Conservation (phyloP, 352 stramenopile species). For the Stramenopiles sp. region DNA sequence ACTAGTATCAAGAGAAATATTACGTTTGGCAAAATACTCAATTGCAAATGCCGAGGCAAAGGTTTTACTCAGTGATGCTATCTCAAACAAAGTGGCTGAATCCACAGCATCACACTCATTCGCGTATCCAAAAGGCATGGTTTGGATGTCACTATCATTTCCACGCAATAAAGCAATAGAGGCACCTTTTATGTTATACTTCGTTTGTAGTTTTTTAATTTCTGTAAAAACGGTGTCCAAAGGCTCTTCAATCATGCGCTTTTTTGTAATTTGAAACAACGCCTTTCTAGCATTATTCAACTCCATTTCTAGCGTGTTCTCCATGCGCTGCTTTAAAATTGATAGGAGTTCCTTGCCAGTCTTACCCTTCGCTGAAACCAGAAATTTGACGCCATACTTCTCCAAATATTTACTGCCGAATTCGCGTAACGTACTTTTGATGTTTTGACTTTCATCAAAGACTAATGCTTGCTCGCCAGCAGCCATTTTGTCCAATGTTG, state of each 20-base stretch:
- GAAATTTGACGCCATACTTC: background rate
- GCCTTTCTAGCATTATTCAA: background rate
- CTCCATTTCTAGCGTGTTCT: background rate
- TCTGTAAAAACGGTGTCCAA: background rate
- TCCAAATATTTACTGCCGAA: background rate
- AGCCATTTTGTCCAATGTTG: background rate
- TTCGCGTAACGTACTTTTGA: background rate
- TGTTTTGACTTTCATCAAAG: background rate
- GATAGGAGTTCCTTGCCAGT: background rate
- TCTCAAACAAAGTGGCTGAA: conserved; percentile 20
- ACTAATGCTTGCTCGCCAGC: background rate
- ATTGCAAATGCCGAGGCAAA: conserved; percentile 23
- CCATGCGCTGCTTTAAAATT: background rate
- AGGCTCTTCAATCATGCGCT: background rate
- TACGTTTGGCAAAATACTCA: conserved; percentile 23
- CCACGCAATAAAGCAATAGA: background rate
- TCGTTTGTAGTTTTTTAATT: background rate
- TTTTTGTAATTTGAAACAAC: background rate
- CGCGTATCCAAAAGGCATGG: background rate
- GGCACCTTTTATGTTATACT: background rate
- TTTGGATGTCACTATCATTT: background rate
- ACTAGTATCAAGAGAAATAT: conserved; percentile 15
- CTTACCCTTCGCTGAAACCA: background rate
- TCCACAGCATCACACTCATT: background rate
- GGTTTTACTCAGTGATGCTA: conserved; percentile 24